phyloP scores from a whole-genome alignment of 1,284 basidiomycete genomes.

The Microbotryomycetes sp. region DNA sequence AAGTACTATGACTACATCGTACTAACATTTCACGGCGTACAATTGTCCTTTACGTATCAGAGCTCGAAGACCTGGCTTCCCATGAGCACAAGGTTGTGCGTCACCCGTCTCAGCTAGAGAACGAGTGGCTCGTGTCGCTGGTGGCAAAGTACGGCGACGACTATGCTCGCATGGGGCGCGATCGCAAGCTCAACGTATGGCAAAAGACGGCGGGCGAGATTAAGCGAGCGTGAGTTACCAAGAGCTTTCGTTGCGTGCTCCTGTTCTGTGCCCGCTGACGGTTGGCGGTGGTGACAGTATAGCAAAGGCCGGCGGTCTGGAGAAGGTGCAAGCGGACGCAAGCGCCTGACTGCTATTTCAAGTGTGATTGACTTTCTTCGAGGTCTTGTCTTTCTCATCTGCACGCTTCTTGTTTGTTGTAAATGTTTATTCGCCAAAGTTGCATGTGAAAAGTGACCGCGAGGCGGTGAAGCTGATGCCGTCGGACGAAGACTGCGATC shows the following conservation, averaged over 20 bases:
- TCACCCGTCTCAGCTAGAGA: constrained; percentile 63
- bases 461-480: too few species aligned
- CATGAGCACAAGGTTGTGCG: constrained; percentile 49
- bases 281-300: constrained; percentile 10
- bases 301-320: constrained; percentile 27
- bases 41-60: constrained; percentile 37
- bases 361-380: background rate
- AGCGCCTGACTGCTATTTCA: background rate
- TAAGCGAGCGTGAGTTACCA: constrained; percentile 40
- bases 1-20: background rate
- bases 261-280: background rate
- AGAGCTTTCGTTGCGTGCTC: too few species aligned
- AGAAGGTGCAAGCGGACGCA: too few species aligned
- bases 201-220: constrained; percentile 84
- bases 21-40: background rate
- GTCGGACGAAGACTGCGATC: too few species aligned
- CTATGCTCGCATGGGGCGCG: constrained; percentile 66
- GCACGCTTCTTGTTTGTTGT: background rate
- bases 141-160: constrained; percentile 67
- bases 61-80: constrained; percentile 48
- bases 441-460: too few species aligned
- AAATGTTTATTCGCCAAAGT: too few species aligned
- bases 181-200: constrained; percentile 69
- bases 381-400: background rate
- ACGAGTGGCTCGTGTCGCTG: constrained; percentile 58